Evolutionary conservation across 805 yeast species (phyloP), one percentile per base, ranked within the genome.

Genomic region (Sugiyamaella floridensis): DNA sequence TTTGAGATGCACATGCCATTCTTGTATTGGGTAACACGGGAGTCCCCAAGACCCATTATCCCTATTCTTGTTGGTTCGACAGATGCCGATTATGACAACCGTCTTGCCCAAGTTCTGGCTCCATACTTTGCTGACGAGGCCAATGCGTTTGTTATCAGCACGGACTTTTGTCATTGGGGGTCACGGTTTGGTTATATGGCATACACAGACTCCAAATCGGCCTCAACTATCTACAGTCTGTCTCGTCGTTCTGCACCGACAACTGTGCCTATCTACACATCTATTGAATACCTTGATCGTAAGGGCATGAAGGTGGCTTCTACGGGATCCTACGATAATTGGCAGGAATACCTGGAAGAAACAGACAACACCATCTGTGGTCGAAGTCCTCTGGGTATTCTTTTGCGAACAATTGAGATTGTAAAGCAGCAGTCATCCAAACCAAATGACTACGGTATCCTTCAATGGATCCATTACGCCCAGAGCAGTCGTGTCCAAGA

Each of bases 161-260:
- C 92, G 1, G 99, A 93, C 71, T 93, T 93, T 63, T 90, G 97
- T 64, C 99, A 93, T 65, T 93, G 99, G 99, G 90, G 90, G 1
- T 59, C 73, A 2, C 67, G 87, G 40, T 85, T 85, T 62, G 78
- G 77, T 12, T 85, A 80, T 61, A 79, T 78, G 2, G 69, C 71
- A 6, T 83, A 81, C 57, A 73, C 81, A 0, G 49, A 48, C 29
- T 19, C 52, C 9, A 41, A 49, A 12, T 47, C 49, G 4, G 57
- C 43, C 2, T 34, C 12, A 12, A 37, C 44, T 10, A 58, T 67
- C 45, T 57, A 65, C 51, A 64, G 58, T 47, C 59, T 63, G 50
- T 49, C 55, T 12, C 32, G 48, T 18, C 32, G 22, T 15, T 50
- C 56, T 15, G 45, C 34, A 40, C 68, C 60, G 42, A 64, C 52